Percentiles rank a stretch among this genome's conserved stretches.
These are phyloP conservation scores for Salvia rosmarinus DNA, from an alignment of 257 asterid genomes.

Conservation along the genomic window DNA sequence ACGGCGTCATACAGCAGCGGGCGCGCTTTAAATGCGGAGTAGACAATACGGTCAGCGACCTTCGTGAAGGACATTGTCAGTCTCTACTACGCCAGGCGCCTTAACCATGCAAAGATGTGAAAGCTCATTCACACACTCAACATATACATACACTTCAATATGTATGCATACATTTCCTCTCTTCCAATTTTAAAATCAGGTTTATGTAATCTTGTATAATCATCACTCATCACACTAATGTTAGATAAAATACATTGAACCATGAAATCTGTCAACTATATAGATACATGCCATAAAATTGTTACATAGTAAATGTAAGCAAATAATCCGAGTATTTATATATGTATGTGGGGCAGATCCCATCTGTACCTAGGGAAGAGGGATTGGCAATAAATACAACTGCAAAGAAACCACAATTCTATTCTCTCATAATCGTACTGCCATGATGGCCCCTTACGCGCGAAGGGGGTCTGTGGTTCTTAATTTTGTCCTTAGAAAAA, in stretches of 20 bases:
- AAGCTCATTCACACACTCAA: slow-evolving; percentile 43
- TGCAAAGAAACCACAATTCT: slow-evolving; percentile 93
- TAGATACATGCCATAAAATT: too few species aligned
- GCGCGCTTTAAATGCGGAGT: slow-evolving; percentile 87
- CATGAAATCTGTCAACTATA: too few species aligned
- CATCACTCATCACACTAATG: too few species aligned
- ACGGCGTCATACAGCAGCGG: slow-evolving; percentile 6
- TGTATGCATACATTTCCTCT: not conserved
- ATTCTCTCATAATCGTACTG: slow-evolving; percentile 80
- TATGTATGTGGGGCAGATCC: slow-evolving; percentile 7
- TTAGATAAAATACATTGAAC: too few species aligned
- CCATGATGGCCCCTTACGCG: slow-evolving; percentile 52
- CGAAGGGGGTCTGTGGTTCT: not conserved
- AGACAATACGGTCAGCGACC: slow-evolving; percentile 71
- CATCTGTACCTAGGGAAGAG: slow-evolving; percentile 63
- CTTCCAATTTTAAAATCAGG: too few species aligned
- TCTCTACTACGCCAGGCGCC: slow-evolving; percentile 49
- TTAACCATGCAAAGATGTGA: slow-evolving; percentile 58
- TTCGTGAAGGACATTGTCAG: slow-evolving; percentile 69
- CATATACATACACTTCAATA: not conserved
- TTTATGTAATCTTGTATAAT: not conserved
- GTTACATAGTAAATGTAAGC: too few species aligned
- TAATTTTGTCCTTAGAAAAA: slow-evolving; percentile 61
- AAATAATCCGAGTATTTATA: not conserved
- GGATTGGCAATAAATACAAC: slow-evolving; percentile 62